phyloP scores from a whole-genome alignment of 495 filamentous ascomycete genomes.

The Patellaria atrata region DNA sequence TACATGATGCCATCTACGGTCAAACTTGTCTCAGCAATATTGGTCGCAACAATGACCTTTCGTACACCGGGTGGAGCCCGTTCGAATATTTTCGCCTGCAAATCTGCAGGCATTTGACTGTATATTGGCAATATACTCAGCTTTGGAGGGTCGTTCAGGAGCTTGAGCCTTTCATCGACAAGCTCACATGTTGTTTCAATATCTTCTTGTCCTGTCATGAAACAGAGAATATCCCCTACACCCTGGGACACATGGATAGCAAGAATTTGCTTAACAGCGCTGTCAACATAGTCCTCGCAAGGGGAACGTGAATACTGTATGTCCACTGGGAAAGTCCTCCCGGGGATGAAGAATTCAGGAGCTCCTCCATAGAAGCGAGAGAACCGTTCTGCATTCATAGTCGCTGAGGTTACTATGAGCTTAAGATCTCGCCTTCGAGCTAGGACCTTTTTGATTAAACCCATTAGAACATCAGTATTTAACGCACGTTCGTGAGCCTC shows the following conservation, averaged over 20 bases:
- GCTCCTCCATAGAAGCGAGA: slow-evolving; percentile 96
- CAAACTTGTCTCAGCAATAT: slow-evolving; percentile 95
- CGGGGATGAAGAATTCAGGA: slow-evolving; percentile 92
- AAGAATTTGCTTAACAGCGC: slow-evolving; percentile 89
- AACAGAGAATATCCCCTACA: slow-evolving; percentile 85
- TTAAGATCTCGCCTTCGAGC: slow-evolving; percentile 83
- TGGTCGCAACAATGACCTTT: slow-evolving; percentile 96
- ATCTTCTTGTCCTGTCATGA: slow-evolving; percentile 99
- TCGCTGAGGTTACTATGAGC: slow-evolving; percentile 94
- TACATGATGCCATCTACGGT: slow-evolving; percentile 99
- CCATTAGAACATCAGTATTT: slow-evolving; percentile 96
- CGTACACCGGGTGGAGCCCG: slow-evolving; percentile 76
- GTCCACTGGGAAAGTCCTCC: slow-evolving; percentile 93
- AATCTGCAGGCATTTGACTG: slow-evolving; percentile 97
- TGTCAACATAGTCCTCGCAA: slow-evolving; percentile 95
- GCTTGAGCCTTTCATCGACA: slow-evolving; percentile 72
- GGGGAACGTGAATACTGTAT: slow-evolving; percentile 90
- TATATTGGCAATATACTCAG: slow-evolving; percentile 95
- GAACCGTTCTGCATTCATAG: slow-evolving; percentile 96
- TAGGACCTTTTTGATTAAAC: slow-evolving; percentile 91
- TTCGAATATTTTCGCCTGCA: slow-evolving; percentile 97
- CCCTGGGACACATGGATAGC: slow-evolving; percentile 95
- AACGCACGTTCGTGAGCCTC: slow-evolving; percentile 95
- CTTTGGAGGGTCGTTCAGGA: slow-evolving; percentile 88
- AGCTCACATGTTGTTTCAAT: slow-evolving; percentile 95